Percentiles rank a stretch among this genome's conserved stretches.
phyloP scores from a whole-genome alignment of 768 basidiomycete genomes.

The Suillus fuscotomentosus region DNA sequence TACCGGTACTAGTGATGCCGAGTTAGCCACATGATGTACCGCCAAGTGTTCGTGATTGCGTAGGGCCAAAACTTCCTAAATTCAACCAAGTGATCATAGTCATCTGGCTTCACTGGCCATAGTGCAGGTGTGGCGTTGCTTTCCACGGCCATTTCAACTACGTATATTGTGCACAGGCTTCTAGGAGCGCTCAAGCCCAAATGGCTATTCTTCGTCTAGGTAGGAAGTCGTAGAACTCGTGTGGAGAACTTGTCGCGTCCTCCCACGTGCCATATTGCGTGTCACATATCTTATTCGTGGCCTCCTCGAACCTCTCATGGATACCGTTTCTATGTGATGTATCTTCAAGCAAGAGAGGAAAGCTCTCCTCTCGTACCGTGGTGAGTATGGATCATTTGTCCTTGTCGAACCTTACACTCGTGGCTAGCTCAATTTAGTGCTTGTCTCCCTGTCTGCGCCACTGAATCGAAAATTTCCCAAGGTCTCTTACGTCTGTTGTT shows the following conservation, averaged over 20 bases:
- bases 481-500: not conserved
- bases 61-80: not conserved
- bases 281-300: not conserved
- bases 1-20: not conserved
- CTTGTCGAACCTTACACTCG: conserved; percentile 12
- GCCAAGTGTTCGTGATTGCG: not conserved
- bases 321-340: not conserved
- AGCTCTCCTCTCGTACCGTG: not conserved
- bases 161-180: not conserved
- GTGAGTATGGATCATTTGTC: conserved; percentile 21
- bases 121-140: not conserved
- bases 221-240: not conserved
- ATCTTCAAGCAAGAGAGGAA: not conserved
- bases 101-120: not conserved
- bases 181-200: not conserved
- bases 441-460: conserved; percentile 9
- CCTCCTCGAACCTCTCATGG: not conserved
- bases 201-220: not conserved
- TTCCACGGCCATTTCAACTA: not conserved
- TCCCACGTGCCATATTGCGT: not conserved
- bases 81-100: not conserved
- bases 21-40: not conserved
- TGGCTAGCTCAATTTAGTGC: not conserved
- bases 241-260: not conserved
- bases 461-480: conserved; percentile 17